Evolutionary conservation across 176 grass and related monocot genomes (phyloP).

Genomic region (Canna indica): DNA sequence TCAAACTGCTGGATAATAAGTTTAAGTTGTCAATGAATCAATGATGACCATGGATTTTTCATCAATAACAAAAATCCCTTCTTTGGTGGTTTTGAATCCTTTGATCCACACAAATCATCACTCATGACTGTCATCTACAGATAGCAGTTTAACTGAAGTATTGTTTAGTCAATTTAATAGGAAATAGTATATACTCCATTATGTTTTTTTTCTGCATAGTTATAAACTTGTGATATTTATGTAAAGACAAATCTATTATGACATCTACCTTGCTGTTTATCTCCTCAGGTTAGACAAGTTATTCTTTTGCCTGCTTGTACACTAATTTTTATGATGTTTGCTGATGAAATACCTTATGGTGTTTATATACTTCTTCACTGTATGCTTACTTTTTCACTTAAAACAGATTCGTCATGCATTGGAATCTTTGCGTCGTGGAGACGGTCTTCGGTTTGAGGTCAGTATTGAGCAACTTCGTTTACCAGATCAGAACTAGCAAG

Average conservation of each 20-base stretch:
- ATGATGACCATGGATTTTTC: too few species aligned
- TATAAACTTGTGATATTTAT: background rate
- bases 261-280: background rate
- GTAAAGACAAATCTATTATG: background rate
- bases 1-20: too few species aligned
- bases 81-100: too few species aligned
- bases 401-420: conserved; percentile 10
- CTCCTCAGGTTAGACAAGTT: background rate
- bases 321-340: background rate
- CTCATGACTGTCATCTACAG: too few species aligned
- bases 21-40: too few species aligned
- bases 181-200: background rate
- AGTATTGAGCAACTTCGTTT: background rate
- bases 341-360: background rate
- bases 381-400: background rate
- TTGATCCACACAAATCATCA: too few species aligned
- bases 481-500: background rate
- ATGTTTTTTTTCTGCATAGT: background rate
- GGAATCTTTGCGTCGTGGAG: background rate
- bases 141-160: too few species aligned
- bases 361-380: background rate
- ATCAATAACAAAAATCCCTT: too few species aligned
- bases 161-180: too few species aligned
- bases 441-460: conserved; percentile 5
- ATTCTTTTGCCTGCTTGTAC: background rate